These are phyloP conservation scores for Lactuca sativa DNA, from an alignment of 129 eudicot genomes.

Conservation along the genomic window DNA sequence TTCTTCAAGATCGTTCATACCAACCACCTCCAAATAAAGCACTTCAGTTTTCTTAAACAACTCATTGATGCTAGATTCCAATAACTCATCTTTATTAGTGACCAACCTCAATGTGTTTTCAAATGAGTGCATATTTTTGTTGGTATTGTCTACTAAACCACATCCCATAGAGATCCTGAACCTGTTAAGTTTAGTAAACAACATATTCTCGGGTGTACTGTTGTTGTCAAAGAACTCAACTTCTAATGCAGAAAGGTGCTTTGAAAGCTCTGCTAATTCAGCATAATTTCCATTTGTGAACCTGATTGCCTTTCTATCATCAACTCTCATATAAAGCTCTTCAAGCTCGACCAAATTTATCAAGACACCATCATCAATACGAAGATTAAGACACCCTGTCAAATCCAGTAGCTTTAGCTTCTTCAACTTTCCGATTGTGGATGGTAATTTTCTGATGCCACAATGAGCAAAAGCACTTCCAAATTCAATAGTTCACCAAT, in stretches of 20 bases:
- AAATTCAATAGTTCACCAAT: neutral
- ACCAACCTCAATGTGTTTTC: neutral
- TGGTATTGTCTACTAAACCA: neutral
- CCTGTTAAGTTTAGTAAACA: neutral
- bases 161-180: conserved; percentile 14
- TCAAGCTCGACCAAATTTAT: too few species aligned
- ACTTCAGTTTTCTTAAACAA: neutral
- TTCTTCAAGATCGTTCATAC: too few species aligned
- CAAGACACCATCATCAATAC: too few species aligned
- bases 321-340: too few species aligned
- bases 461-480: conserved; percentile 10
- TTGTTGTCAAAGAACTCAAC: neutral
- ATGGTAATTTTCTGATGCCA: neutral
- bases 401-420: conserved; percentile 10
- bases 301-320: too few species aligned
- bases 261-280: too few species aligned
- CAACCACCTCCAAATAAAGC: neutral
- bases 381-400: conserved; percentile 13
- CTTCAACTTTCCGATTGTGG: neutral
- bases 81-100: neutral
- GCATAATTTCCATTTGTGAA: too few species aligned
- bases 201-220: neutral
- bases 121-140: neutral
- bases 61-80: neutral
- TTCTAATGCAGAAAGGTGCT: too few species aligned